Conservation (phyloP, 176 grass and related monocot species). For the Carex scoparia region DNA sequence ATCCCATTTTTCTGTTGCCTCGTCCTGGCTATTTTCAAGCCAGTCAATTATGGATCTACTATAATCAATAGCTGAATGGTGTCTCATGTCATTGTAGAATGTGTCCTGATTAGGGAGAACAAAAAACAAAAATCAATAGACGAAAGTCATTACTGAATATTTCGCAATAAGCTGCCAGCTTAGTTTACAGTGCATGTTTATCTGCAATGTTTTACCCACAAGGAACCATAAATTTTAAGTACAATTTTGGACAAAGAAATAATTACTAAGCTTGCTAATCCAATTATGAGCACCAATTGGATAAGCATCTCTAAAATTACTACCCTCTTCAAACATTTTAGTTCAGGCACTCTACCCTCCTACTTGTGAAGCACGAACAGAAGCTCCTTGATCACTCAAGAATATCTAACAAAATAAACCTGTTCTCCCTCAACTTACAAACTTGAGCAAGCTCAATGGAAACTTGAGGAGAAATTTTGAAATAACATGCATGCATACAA, state of each 20-base stretch:
- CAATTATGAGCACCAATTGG: not conserved
- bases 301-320: not conserved
- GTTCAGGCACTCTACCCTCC: not conserved
- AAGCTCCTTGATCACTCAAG: not conserved
- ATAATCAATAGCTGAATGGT: constrained; percentile 63
- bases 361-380: not conserved
- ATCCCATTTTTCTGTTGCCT: constrained; percentile 85
- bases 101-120: constrained; percentile 63
- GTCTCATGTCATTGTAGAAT: constrained; percentile 71
- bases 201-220: not conserved
- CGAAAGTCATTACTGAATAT: not conserved
- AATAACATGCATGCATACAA: no score
- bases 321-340: not conserved
- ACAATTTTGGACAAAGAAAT: not conserved
- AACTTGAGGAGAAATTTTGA: not conserved
- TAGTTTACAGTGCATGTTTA: not conserved
- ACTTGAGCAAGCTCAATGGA: not conserved
- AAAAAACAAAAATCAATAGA: not conserved
- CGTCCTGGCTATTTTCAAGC: constrained; percentile 59
- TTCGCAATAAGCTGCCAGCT: not conserved
- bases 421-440: not conserved
- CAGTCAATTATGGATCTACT: constrained; percentile 82
- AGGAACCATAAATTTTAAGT: not conserved
- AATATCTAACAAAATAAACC: not conserved
- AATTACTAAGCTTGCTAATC: not conserved